A percentile compares a stretch with the other conserved stretches of the same genome.
Evolutionary conservation across 768 basidiomycete genomes (phyloP).

Genomic region (Suillus lakei): DNA sequence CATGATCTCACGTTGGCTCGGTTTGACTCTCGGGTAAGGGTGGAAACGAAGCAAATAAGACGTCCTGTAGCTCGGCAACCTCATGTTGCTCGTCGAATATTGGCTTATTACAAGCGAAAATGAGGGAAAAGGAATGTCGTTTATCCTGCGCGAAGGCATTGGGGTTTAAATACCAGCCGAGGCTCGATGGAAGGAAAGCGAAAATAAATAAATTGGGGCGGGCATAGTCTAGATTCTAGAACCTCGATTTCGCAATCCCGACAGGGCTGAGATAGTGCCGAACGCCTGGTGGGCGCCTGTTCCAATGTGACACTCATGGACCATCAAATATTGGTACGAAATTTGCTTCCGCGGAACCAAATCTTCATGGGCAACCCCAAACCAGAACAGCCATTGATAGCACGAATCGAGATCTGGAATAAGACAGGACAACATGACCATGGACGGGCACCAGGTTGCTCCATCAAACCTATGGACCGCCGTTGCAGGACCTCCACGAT

Average conservation of each 20-base stretch:
- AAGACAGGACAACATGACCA: background rate
- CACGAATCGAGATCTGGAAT: background rate
- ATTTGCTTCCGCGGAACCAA: slow-evolving; percentile 13
- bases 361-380: background rate
- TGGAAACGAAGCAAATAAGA: no score
- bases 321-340: background rate
- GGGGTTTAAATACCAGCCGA: slow-evolving; percentile 8
- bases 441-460: background rate
- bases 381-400: background rate
- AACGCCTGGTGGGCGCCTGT: slow-evolving; percentile 2
- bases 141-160: no score
- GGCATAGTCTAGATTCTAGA: background rate
- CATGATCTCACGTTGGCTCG: slow-evolving; percentile 8
- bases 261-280: slow-evolving; percentile 7
- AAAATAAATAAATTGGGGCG: background rate
- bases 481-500: background rate
- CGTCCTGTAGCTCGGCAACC: no score
- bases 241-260: slow-evolving; percentile 6
- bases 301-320: no score
- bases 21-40: no score
- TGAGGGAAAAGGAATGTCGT: no score
- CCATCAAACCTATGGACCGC: background rate
- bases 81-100: no score
- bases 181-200: background rate
- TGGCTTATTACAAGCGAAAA: no score